Evolutionary conservation across 108 stramenopile genomes (phyloP), one percentile per base, ranked within the genome.

Genomic region (Epithemia pelagica): DNA sequence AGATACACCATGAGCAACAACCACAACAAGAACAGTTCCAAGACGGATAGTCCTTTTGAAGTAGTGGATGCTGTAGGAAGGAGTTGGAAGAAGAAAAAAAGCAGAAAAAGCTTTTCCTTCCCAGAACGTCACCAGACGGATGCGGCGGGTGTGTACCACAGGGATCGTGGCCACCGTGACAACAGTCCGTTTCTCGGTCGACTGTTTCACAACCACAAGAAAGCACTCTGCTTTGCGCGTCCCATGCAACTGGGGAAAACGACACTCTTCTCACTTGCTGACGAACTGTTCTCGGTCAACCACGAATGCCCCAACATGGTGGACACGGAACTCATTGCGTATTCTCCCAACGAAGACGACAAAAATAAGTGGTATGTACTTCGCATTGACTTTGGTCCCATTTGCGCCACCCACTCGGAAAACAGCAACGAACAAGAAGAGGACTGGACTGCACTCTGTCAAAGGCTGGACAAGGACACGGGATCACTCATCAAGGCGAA

Each of bases 391-490:
- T 62, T 62, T 62, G 62, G 62, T 25, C 0, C 2, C 30, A 32
- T 62, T 46, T 62, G 62, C 32, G 0, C 61, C 8, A 21, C 62
- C 32, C 29, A 30, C 15, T 62, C 32, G 29, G 61, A 62, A 62
- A 62, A 62, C 22, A 62, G 32, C 10, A 30, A 62, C 18, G 61
- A 62, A 10, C n/a, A n/a, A n/a, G 61, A 62, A 62, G 62, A 62
- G 37, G 30, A 62, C 0, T 62, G 61, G 62, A 32, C n/a, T 30
- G 2, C 1, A 62, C 62, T 0, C 0, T 62, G 62, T 2, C 21
- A 5, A 62, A 15, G 1, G 1, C 30, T 62, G 62, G 62, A 62
- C 62, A 32, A 37, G 29, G 32, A 37, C 32, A 31, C 61, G 18
- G 61, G 10, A 8, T 31, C 19, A 20, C 18, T 8, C 22, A 62